Base-by-base conservation (phyloP, 345 rosid species). In the Pelargonium nanum region DNA sequence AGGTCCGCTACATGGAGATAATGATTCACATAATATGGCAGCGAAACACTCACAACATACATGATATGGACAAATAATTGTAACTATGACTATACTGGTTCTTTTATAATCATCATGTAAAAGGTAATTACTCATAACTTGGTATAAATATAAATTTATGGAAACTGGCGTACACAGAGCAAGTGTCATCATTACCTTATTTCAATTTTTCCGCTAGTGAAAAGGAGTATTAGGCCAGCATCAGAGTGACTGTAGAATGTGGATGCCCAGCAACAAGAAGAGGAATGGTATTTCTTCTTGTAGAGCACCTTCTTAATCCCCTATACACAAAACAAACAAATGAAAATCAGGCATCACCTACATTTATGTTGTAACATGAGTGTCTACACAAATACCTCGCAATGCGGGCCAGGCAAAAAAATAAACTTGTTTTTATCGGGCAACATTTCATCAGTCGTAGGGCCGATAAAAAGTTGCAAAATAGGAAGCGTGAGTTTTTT, bases 211-310 rank as follows among this genome's bases (percentile, higher is more conserved):
- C 93, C 98, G 59, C 66, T 74, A 48, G 80, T 56, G 71, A 82
- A 82, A 57, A 83, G 74, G 67, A 92, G 97, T 12, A 80, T 69
- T 44, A 89, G 91, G 72, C 93, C 94, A 63, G 81, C 76, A 73
- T 79, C 81, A 19, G 93, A 68, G 21, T 67, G 75, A 71, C 77
- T 61, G 55, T 53, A 66, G 65, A 92, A 84, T 23, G 84, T 76
- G 45, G 95, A 87, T 72, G 96, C 98, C 81, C 82, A 92, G 81
- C 83, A 87, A 71, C 94, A 83, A 16, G 82, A 63, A 32, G 80
- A 71, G 56, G 89, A 82, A 56, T 69, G 72, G 19, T 89, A 89
- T 79, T 87, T 92, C 81, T 87, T 92, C 92, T 89, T 92, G 68
- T 81, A 77, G 28, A 68, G 72, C 45, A 89, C 81, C 76, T 85